These are phyloP conservation scores for Akanthomyces lecanii DNA, from an alignment of 2,329 filamentous ascomycete species.

Conservation along the genomic window DNA sequence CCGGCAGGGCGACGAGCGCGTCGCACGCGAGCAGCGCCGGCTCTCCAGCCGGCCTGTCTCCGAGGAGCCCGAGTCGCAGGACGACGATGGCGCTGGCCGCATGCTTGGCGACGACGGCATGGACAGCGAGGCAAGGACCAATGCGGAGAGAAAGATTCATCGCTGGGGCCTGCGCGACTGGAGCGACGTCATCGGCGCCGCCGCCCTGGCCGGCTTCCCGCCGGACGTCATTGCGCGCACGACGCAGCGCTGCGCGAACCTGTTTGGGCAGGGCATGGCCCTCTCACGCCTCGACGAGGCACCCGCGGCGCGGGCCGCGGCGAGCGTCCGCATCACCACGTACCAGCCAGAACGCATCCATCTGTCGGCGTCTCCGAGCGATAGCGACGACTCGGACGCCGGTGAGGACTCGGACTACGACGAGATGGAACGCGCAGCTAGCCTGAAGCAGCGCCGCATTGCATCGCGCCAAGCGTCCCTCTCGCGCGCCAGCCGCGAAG, in stretches of 20 bases:
- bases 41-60: conserved; percentile 17
- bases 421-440: conserved; percentile 24
- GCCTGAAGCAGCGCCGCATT: conserved; percentile 28
- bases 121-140: conserved; percentile 19
- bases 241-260: conserved; percentile 65
- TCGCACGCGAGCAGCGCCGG: conserved; percentile 19
- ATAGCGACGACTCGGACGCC: conserved; percentile 25
- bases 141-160: conserved; percentile 26
- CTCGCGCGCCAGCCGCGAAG: conserved; percentile 24
- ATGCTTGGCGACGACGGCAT: conserved; percentile 21
- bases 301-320: conserved; percentile 21
- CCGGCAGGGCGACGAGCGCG: conserved; percentile 28
- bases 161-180: conserved; percentile 63
- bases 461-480: conserved; percentile 30
- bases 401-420: conserved; percentile 22
- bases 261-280: conserved; percentile 71
- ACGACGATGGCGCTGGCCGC: conserved; percentile 17
- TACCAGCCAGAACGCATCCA: conserved; percentile 30
- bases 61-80: conserved; percentile 16
- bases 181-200: conserved; percentile 78
- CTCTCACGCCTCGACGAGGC: conserved; percentile 51
- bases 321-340: conserved; percentile 25
- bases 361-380: conserved; percentile 23
- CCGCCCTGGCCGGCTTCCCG: conserved; percentile 69
- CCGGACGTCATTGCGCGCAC: conserved; percentile 61